Percentiles rank a stretch among this genome's conserved stretches.
Conservation (phyloP, 2,329 filamentous ascomycete genomes). For the Cladobotryum protrusum region DNA sequence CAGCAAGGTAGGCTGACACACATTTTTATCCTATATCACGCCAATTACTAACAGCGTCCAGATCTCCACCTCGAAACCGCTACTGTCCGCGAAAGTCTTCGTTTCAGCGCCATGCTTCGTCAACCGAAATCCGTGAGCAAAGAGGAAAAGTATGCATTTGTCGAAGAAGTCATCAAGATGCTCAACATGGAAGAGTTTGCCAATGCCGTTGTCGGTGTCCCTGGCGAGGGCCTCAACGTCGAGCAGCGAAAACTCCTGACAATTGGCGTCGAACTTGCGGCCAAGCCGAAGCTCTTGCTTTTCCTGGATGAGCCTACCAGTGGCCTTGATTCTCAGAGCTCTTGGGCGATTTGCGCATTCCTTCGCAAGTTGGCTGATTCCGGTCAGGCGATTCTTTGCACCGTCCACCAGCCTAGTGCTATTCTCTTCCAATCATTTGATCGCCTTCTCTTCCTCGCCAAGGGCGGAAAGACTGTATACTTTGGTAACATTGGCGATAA, state of each 20-base stretch:
- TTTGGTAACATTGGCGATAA: slow-evolving; percentile 61
- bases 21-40: no score
- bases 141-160: slow-evolving; percentile 54
- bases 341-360: slow-evolving; percentile 58
- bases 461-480: slow-evolving; percentile 61
- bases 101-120: slow-evolving; percentile 51
- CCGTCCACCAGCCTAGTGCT: slow-evolving; percentile 50
- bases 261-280: slow-evolving; percentile 54
- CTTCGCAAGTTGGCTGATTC: slow-evolving; percentile 53
- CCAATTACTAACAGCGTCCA: slow-evolving; percentile 12
- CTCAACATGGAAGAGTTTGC: slow-evolving; percentile 62
- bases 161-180: slow-evolving; percentile 60
- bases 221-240: slow-evolving; percentile 55
- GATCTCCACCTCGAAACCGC: slow-evolving; percentile 51
- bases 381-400: slow-evolving; percentile 49
- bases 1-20: slow-evolving; percentile 47
- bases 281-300: slow-evolving; percentile 51
- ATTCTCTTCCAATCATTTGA: slow-evolving; percentile 53
- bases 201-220: slow-evolving; percentile 57
- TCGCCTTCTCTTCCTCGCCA: slow-evolving; percentile 56
- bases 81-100: slow-evolving; percentile 49
- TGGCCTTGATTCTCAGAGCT: slow-evolving; percentile 57
- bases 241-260: slow-evolving; percentile 58
- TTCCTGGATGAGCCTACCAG: slow-evolving; percentile 58
- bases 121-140: slow-evolving; percentile 49